These are phyloP conservation scores for Cladosporium sp. DNA, from an alignment of 2,329 filamentous ascomycete species.

Conservation along the genomic window DNA sequence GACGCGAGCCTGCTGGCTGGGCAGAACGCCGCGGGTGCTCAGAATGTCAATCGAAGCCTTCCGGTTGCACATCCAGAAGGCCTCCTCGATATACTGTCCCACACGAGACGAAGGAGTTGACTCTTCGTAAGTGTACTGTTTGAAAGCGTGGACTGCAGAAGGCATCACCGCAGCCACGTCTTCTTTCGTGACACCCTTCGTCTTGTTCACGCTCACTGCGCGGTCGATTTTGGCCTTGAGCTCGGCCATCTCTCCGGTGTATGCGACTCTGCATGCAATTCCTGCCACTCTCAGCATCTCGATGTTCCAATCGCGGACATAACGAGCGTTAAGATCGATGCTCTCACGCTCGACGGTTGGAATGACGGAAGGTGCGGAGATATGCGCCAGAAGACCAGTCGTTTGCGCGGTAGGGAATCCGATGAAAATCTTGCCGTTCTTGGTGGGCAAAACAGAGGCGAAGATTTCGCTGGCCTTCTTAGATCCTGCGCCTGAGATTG, in stretches of 20 bases:
- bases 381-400: slow-evolving; percentile 86
- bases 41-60: slow-evolving; percentile 80
- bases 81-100: slow-evolving; percentile 83
- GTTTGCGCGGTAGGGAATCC: slow-evolving; percentile 97
- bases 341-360: slow-evolving; percentile 96
- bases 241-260: slow-evolving; percentile 78
- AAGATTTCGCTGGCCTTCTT: slow-evolving; percentile 73
- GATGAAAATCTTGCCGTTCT: slow-evolving; percentile 90
- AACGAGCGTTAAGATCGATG: slow-evolving; percentile 92
- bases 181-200: slow-evolving; percentile 52
- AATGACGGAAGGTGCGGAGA: slow-evolving; percentile 93
- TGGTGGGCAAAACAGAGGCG: slow-evolving; percentile 80
- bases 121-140: slow-evolving; percentile 82
- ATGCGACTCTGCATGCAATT: slow-evolving; percentile 83
- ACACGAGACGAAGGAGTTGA: slow-evolving; percentile 84
- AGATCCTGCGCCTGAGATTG: slow-evolving; percentile 43
- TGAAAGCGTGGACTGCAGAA: slow-evolving; percentile 74
- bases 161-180: slow-evolving; percentile 66
- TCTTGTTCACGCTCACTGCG: slow-evolving; percentile 30
- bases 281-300: slow-evolving; percentile 89
- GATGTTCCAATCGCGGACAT: slow-evolving; percentile 91
- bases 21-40: slow-evolving; percentile 79
- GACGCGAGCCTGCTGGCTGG: slow-evolving; percentile 77
- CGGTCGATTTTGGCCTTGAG: slow-evolving; percentile 52
- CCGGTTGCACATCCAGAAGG: slow-evolving; percentile 89